These are phyloP conservation scores for Cerrena zonata DNA, from an alignment of 1,284 basidiomycete species.

Conservation along the genomic window DNA sequence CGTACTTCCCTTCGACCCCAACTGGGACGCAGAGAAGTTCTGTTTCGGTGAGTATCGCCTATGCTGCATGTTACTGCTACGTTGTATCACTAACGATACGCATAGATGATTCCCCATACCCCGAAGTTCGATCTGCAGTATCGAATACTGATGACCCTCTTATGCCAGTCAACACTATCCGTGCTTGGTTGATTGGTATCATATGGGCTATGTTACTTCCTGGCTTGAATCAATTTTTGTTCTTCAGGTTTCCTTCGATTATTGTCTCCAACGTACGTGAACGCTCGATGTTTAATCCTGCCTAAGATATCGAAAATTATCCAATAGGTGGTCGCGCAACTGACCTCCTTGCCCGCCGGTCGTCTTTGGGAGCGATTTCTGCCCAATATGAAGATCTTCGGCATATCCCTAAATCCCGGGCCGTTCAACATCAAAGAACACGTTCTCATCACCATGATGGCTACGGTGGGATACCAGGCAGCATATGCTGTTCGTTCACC, in stretches of 20 bases:
- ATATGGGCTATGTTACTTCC: conserved; percentile 42
- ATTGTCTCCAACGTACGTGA: conserved; percentile 20
- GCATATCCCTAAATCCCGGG: conserved; percentile 53
- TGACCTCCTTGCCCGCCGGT: conserved; percentile 62
- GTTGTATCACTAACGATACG: too few species aligned
- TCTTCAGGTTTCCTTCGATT: conserved; percentile 34
- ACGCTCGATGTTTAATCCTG: conserved; percentile 9
- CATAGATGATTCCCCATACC: conserved; percentile 52
- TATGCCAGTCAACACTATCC: conserved; percentile 55
- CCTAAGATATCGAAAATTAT: background rate
- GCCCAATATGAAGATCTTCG: conserved; percentile 41
- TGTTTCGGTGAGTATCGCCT: conserved; percentile 12
- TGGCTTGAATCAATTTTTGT: conserved; percentile 43
- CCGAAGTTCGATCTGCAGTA: conserved; percentile 62
- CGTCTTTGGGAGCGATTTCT: conserved; percentile 51
- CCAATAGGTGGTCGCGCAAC: conserved; percentile 51
- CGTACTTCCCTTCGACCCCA: conserved; percentile 12
- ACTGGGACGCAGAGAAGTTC: conserved; percentile 9
- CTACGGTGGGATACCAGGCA: conserved; percentile 53
- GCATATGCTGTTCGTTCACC: conserved; percentile 47
- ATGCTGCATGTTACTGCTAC: too few species aligned
- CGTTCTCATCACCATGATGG: conserved; percentile 72
- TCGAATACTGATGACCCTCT: conserved; percentile 58
- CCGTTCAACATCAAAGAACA: conserved; percentile 72
- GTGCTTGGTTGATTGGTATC: conserved; percentile 52